Conservation (phyloP, 805 yeast species). For the Torulaspora quercuum region DNA sequence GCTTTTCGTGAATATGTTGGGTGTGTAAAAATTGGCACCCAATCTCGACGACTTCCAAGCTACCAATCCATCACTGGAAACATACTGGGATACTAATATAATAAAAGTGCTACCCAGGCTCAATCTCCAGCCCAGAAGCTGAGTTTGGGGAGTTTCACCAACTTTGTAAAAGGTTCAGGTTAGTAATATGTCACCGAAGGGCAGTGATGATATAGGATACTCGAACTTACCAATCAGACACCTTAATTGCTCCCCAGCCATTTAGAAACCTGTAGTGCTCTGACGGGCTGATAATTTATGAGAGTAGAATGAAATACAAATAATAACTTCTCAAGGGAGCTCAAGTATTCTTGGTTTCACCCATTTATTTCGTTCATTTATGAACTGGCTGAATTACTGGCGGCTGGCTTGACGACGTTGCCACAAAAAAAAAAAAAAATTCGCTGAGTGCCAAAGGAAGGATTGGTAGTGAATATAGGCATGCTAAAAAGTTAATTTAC, state of each 20-base stretch:
- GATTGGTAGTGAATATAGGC: not conserved
- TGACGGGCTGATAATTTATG: too few species aligned
- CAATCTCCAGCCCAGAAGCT: conserved; percentile 36
- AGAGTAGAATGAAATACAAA: too few species aligned
- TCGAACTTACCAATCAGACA: conserved; percentile 20
- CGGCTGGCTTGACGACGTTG: conserved; percentile 1
- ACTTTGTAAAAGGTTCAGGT: conserved; percentile 15
- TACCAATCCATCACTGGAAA: conserved; percentile 34
- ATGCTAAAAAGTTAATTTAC: not conserved
- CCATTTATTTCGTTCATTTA: too few species aligned
- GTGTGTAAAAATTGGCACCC: conserved; percentile 35
- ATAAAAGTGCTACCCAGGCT: conserved; percentile 33
- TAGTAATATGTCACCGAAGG: conserved; percentile 1
- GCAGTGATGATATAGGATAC: not conserved
- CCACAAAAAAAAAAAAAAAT: conserved; percentile 2
- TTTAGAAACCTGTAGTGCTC: not conserved
- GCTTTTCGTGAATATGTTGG: conserved; percentile 32
- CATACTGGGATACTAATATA: conserved; percentile 30
- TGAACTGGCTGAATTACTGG: conserved; percentile 5
- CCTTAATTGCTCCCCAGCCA: conserved; percentile 14
- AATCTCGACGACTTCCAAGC: conserved; percentile 35
- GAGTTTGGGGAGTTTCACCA: conserved; percentile 36
- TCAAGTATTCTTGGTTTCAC: too few species aligned
- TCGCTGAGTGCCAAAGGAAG: not conserved
- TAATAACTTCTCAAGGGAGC: too few species aligned